Conservation (phyloP, 257 asterid genomes). For the Lithospermum erythrorhizon region DNA sequence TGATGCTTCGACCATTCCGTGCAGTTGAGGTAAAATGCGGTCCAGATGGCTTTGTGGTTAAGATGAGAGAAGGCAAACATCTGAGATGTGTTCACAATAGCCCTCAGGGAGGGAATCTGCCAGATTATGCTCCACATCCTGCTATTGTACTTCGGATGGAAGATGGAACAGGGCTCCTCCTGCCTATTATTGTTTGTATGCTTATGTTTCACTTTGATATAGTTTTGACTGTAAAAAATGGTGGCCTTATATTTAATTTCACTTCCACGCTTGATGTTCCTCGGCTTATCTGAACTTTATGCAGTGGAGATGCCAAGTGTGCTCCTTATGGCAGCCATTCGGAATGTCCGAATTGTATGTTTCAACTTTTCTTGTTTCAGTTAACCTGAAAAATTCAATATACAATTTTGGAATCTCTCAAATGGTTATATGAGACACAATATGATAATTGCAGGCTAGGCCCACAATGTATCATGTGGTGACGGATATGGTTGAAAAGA, state of each 20-base stretch:
- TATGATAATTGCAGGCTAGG: slow-evolving; percentile 41
- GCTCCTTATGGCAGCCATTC: slow-evolving; percentile 76
- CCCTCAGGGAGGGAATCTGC: slow-evolving; percentile 54
- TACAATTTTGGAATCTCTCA: slow-evolving; percentile 5
- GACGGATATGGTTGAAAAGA: slow-evolving; percentile 67
- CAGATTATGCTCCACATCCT: slow-evolving; percentile 67
- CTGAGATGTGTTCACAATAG: slow-evolving; percentile 61
- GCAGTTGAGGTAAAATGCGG: slow-evolving; percentile 80
- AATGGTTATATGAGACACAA: background rate
- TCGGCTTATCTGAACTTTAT: slow-evolving; percentile 2
- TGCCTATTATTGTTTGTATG: slow-evolving; percentile 76
- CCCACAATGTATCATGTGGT: slow-evolving; percentile 72
- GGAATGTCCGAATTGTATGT: slow-evolving; percentile 72
- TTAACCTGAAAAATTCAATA: slow-evolving; percentile 5
- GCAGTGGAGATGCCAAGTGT: slow-evolving; percentile 88
- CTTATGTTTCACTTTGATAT: background rate
- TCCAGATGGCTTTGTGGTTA: slow-evolving; percentile 69
- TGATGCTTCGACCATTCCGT: slow-evolving; percentile 1
- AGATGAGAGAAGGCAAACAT: slow-evolving; percentile 71
- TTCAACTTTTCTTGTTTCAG: slow-evolving; percentile 6
- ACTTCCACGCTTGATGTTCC: background rate
- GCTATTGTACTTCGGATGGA: slow-evolving; percentile 80
- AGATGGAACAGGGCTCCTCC: slow-evolving; percentile 71
- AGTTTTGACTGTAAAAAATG: background rate
- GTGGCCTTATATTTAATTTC: background rate